Percentiles rank a stretch among this genome's conserved stretches.
These are phyloP conservation scores for Cercospora zeina DNA, from an alignment of 2,329 filamentous ascomycete genomes.

Conservation along the genomic window DNA sequence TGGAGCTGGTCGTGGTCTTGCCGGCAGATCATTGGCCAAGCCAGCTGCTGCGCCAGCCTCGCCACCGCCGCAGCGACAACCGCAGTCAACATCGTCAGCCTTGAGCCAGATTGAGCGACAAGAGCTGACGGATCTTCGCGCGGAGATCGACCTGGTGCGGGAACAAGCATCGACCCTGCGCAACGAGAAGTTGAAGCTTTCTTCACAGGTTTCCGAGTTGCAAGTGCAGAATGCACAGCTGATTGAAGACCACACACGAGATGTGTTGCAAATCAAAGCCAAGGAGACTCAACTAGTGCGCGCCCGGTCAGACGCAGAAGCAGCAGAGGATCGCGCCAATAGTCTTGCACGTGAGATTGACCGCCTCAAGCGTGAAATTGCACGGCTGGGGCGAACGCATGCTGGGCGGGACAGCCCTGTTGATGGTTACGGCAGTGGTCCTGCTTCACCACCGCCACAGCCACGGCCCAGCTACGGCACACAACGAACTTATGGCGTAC, in stretches of 20 bases:
- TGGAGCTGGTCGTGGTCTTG: constrained; percentile 66
- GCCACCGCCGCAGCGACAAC: constrained; percentile 58
- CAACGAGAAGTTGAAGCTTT: constrained; percentile 76
- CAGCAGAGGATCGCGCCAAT: constrained; percentile 81
- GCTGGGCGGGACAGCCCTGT: constrained; percentile 46
- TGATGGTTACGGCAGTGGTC: constrained; percentile 25
- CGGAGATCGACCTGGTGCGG: constrained; percentile 75
- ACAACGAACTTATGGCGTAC: constrained; percentile 30
- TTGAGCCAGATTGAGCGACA: constrained; percentile 79
- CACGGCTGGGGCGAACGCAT: constrained; percentile 53
- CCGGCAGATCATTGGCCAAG: constrained; percentile 81
- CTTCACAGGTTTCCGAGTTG: constrained; percentile 86
- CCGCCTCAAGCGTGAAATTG: constrained; percentile 81
- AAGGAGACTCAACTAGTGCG: constrained; percentile 97
- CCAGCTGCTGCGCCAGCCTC: constrained; percentile 55
- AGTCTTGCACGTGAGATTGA: constrained; percentile 86
- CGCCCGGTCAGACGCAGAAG: constrained; percentile 84
- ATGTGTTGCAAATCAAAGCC: constrained; percentile 94
- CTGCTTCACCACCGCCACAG: constrained; percentile 20
- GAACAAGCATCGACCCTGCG: constrained; percentile 77
- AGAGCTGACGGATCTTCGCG: constrained; percentile 86
- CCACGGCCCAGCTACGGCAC: constrained; percentile 28
- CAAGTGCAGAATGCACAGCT: constrained; percentile 96
- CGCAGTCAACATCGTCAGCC: constrained; percentile 56
- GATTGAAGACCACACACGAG: constrained; percentile 94